These are phyloP conservation scores for Annona squamosa DNA, from an alignment of 164 flowering plant genomes.

Conservation along the genomic window DNA sequence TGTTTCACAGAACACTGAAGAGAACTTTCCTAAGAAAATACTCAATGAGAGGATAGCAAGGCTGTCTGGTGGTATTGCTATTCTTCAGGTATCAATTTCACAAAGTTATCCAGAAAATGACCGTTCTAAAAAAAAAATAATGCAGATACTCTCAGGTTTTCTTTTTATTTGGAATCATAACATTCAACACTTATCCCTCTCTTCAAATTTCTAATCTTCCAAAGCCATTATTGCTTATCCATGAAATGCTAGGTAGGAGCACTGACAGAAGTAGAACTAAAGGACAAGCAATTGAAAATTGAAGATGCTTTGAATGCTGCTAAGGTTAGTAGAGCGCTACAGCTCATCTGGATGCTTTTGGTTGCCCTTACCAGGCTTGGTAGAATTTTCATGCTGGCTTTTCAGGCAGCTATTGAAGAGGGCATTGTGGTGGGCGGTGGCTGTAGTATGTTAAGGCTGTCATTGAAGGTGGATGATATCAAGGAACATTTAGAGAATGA, in stretches of 20 bases:
- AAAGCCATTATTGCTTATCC: not conserved
- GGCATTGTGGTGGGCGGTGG: constrained; percentile 97
- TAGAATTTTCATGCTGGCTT: not conserved
- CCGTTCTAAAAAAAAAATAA: not conserved
- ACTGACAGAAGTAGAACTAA: constrained; percentile 77
- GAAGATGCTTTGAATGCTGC: constrained; percentile 97
- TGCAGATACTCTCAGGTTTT: not conserved
- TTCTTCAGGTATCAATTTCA: constrained; percentile 51
- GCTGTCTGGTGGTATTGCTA: constrained; percentile 78
- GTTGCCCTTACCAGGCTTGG: constrained; percentile 2
- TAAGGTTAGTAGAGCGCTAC: constrained; percentile 38
- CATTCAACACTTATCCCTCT: not conserved
- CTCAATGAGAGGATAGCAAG: constrained; percentile 83
- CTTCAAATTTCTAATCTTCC: not conserved
- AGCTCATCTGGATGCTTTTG: constrained; percentile 8
- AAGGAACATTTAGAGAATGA: constrained; percentile 63
- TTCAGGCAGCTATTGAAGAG: constrained; percentile 91
- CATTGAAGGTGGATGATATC: constrained; percentile 54
- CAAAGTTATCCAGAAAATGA: not conserved
- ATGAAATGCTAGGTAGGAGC: constrained; percentile 66
- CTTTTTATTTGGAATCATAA: not conserved
- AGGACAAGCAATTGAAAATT: constrained; percentile 76
- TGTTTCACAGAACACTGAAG: constrained; percentile 58
- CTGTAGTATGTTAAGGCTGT: constrained; percentile 67
- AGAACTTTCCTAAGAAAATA: constrained; percentile 68